Evolutionary conservation across 495 filamentous ascomycete genomes (phyloP), one percentile per base, ranked within the genome.

Genomic region (Daldinia decipiens): DNA sequence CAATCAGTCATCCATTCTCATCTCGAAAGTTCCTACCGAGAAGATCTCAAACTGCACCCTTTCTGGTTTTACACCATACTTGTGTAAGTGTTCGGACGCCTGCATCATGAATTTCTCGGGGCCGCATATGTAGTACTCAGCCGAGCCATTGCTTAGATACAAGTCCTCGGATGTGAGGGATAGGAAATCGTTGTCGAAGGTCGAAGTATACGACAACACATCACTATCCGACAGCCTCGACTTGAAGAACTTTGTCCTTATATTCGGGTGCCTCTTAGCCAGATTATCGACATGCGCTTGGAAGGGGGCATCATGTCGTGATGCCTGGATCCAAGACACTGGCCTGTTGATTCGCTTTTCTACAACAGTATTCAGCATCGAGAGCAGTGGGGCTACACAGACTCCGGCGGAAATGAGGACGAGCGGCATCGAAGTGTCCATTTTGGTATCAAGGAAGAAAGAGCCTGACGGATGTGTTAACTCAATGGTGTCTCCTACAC

Each of bases 341-440:
- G 84, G 85, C 67, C 88, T 82, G 15, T 72, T 67, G 38, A 76
- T 74, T 0, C 68, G 65, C 62, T 65, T 62, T 59, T 78, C 63
- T 3, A 78, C 71, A 36, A 89, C 75, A 7, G 85, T 79, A 74
- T 90, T 89, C 34, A 93, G 79, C 39, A 93, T 93, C 40, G 88
- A 82, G 53, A 88, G 83, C 70, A 93, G 74, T 3, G 89, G 87
- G 3, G 91, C 92, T 24, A 91, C 79, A 50, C 91, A 90, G 12
- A 90, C 89, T 8, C 91, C 91, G 7, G 87, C 90, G 3, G 89
- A 88, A 62, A 93, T 83, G 43, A 93, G 82, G 3, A 92, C 90
- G 2, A 90, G 76, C 0, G 87, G 87, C n/a, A 71, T 80, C 11
- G 76, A 63, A 80, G 84, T 77, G 70, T 74, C 66, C 66, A 79